Base-by-base conservation (phyloP, 2,329 filamentous ascomycete species). In the Podosphaera aphanis region DNA sequence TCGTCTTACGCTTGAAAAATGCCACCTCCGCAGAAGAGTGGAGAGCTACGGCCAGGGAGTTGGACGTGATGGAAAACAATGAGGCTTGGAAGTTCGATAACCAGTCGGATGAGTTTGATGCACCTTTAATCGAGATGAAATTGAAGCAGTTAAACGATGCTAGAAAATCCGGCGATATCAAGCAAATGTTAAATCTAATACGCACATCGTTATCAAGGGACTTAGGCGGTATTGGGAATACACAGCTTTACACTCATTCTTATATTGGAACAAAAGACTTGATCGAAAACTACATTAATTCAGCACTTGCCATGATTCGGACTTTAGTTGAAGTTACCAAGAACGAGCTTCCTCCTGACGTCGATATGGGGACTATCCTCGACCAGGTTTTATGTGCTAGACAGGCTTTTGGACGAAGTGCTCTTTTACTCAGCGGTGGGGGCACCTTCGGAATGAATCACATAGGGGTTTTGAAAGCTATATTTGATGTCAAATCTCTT, bases 231-330 rank as follows among this genome's bases (percentile, higher is more conserved):
- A 93, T 94, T 79, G 83, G 82, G 49, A 81, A 85, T 56, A 70
- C 79, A 37, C 71, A 77, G 45, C 68, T 94, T 1, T 94, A 94
- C 63, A 77, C 77, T 46, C 82, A 90, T 58, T 82, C 81, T 0
- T 78, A 90, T 57, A 71, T 83, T 13, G 88, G 86, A 4, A 93
- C 86, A 7, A 94, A 94, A 63, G 68, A 71, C 48, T 63, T 93
- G 51, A 88, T 93, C 50, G 86, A 94, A 62, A 69, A 73, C 29
- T 94, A 94, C 55, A 86, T 93, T 49, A 73, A 80, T 43, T 84
- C 83, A 1, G 78, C 83, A 1, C 64, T 85, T 25, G 69, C 76
- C 47, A 84, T 83, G 0, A 77, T 95, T 49, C 67, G 77, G 5
- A 69, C 75, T 0, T 62, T 93, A 47, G 71, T 90, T 31, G 74